Evolutionary conservation across 1,284 basidiomycete genomes (phyloP).

Genomic region (Sporisorium sorghi): DNA sequence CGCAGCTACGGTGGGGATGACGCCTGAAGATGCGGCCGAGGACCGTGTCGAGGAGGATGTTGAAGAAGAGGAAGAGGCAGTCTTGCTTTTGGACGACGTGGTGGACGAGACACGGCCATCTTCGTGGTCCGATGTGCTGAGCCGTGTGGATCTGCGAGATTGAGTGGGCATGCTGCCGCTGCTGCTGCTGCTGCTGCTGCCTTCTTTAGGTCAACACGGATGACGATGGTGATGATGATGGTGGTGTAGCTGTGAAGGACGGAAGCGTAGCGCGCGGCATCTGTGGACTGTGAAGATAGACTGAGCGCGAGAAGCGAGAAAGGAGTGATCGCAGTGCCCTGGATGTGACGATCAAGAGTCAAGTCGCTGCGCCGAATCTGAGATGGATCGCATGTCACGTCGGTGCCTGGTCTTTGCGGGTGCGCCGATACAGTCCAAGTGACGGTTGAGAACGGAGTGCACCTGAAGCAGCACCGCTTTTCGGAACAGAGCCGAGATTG

Average conservation of each 20-base stretch:
- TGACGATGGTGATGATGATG: conserved; percentile 7
- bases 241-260: conserved; percentile 6
- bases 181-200: no score
- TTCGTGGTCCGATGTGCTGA: conserved; percentile 33
- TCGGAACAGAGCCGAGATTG: conserved; percentile 17
- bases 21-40: conserved; percentile 45
- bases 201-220: conserved; percentile 13
- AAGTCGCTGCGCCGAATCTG: background rate
- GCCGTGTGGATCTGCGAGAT: conserved; percentile 44
- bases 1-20: conserved; percentile 50
- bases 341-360: background rate
- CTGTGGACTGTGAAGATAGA: conserved; percentile 15
- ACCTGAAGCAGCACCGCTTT: background rate
- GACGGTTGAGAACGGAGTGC: background rate
- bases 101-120: conserved; percentile 22
- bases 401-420: background rate
- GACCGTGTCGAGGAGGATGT: conserved; percentile 37
- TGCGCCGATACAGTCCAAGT: background rate
- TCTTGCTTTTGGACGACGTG: conserved; percentile 25
- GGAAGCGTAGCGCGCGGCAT: conserved; percentile 27
- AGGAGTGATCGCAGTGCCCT: background rate
- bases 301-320: background rate
- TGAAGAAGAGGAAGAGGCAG: conserved; percentile 17
- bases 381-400: background rate
- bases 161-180: conserved; percentile 27